Evolutionary conservation across 306 rosid species (phyloP).

Genomic region (Quercus parvula): DNA sequence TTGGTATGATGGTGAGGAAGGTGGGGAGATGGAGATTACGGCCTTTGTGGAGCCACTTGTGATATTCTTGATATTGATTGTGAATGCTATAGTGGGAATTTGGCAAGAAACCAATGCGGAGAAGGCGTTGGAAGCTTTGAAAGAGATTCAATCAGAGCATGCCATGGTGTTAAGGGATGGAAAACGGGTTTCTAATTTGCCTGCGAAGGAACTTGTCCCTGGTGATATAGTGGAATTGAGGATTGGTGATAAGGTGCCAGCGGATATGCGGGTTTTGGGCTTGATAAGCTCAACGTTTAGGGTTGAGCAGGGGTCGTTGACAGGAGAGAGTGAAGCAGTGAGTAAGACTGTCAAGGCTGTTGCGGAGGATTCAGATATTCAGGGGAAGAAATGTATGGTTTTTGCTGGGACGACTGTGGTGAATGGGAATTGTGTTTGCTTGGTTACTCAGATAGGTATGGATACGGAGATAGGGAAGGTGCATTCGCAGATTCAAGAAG

Average conservation of each 20-base stretch:
- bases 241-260: conserved; percentile 62
- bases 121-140: conserved; percentile 90
- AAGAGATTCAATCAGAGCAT: conserved; percentile 89
- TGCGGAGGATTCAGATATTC: conserved; percentile 45
- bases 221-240: conserved; percentile 59
- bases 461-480: conserved; percentile 73
- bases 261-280: conserved; percentile 49
- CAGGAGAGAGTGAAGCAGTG: conserved; percentile 66
- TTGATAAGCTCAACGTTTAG: conserved; percentile 52
- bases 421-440: conserved; percentile 65
- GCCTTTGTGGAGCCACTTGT: conserved; percentile 61
- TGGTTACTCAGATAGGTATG: conserved; percentile 75
- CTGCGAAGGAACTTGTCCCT: conserved; percentile 79
- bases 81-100: conserved; percentile 71
- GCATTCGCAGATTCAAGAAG: conserved; percentile 64
- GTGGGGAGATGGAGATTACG: conserved; percentile 50
- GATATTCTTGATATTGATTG: conserved; percentile 48
- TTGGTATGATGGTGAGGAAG: conserved; percentile 74
- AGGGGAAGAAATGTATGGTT: conserved; percentile 53
- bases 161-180: conserved; percentile 62
- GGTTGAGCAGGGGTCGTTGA: conserved; percentile 53
- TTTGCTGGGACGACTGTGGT: conserved; percentile 75
- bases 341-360: conserved; percentile 42
- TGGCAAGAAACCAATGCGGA: conserved; percentile 98
- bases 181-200: conserved; percentile 29